Percentiles rank a stretch among this genome's conserved stretches.
These are phyloP conservation scores for Cercophora sp. DNA, from an alignment of 495 filamentous ascomycete genomes.

Conservation along the genomic window DNA sequence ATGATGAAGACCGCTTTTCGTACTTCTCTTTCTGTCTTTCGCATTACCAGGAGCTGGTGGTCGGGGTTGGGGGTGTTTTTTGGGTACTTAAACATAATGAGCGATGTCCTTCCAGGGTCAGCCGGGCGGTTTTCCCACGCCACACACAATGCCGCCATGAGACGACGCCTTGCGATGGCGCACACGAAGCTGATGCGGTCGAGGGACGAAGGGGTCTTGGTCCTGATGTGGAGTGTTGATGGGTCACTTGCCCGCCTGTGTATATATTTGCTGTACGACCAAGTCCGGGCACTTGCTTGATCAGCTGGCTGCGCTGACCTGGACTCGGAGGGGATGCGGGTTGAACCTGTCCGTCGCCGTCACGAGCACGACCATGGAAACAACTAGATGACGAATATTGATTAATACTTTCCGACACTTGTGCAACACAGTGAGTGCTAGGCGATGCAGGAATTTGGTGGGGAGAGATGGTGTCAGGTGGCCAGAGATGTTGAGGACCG, in stretches of 20 bases:
- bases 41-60: constrained; percentile 14
- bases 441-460: no score
- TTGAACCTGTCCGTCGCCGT: constrained; percentile 10
- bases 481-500: no score
- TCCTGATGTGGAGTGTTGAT: no score
- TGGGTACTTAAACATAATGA: constrained; percentile 16
- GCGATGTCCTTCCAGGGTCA: constrained; percentile 8
- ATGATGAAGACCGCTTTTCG: constrained; percentile 7
- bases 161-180: constrained; percentile 3
- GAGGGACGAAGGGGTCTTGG: no score
- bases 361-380: background rate
- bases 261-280: constrained; percentile 13
- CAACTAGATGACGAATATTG: constrained; percentile 15
- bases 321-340: constrained; percentile 6
- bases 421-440: no score
- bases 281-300: constrained; percentile 17
- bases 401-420: background rate
- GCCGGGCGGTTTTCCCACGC: background rate
- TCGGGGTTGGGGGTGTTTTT: constrained; percentile 7
- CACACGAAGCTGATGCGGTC: background rate
- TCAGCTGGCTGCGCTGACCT: constrained; percentile 9
- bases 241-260: constrained; percentile 7
- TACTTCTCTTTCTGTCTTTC: constrained; percentile 6
- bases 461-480: no score
- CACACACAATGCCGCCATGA: background rate